Percentiles rank a stretch among this genome's conserved stretches.
phyloP scores from a whole-genome alignment of 1,284 basidiomycete species.

The Apiotrichum sp. region DNA sequence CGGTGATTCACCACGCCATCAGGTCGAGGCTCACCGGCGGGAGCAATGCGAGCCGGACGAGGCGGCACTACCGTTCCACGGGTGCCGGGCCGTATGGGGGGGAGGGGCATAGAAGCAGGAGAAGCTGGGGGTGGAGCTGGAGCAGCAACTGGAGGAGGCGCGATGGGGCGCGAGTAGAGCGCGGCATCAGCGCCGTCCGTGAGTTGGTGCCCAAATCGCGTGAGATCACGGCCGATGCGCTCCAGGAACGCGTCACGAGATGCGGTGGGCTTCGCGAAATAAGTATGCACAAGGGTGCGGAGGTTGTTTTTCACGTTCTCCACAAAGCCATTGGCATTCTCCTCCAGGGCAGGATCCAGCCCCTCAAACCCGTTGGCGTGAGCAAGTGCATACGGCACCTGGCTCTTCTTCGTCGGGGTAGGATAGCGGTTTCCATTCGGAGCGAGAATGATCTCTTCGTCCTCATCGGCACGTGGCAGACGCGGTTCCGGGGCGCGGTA shows the following conservation, averaged over 20 bases:
- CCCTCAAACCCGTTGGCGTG: conserved; percentile 33
- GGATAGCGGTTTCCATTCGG: conserved; percentile 1
- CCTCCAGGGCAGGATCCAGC: conserved; percentile 26
- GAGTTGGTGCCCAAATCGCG: conserved; percentile 31
- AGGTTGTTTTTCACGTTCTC: conserved; percentile 42
- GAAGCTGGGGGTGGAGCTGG: no score
- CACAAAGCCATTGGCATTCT: conserved; percentile 35
- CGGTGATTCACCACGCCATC: no score
- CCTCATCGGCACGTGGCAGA: background rate
- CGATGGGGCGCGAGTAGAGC: conserved; percentile 5
- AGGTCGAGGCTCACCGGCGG: no score
- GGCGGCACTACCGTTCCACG: no score
- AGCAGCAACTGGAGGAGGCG: no score
- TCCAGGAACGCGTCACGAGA: conserved; percentile 39
- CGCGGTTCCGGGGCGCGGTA: conserved; percentile 11
- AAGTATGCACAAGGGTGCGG: conserved; percentile 26
- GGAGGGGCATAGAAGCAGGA: no score
- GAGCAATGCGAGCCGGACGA: no score
- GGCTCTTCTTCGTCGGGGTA: conserved; percentile 1
- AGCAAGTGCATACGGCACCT: conserved; percentile 10
- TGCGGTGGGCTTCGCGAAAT: conserved; percentile 22
- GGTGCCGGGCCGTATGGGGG: no score
- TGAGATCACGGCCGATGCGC: conserved; percentile 34
- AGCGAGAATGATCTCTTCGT: conserved; percentile 6
- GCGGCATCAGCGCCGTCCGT: conserved; percentile 35